A percentile compares a stretch with the other conserved stretches of the same genome.
These are phyloP conservation scores for Zhuliangozyma blackwelliae DNA, from an alignment of 1,139 yeast genomes.

Conservation along the genomic window DNA sequence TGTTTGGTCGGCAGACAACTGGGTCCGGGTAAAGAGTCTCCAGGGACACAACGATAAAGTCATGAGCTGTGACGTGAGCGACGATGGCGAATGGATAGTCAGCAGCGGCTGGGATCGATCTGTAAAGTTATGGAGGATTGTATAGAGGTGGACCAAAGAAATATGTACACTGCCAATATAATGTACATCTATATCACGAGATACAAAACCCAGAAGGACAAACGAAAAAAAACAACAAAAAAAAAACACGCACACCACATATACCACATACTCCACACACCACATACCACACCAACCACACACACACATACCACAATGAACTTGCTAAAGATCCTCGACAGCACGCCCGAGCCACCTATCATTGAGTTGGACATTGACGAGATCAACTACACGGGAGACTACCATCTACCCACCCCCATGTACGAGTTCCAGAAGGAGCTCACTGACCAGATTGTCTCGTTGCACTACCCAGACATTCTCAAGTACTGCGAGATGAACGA, in stretches of 20 bases:
- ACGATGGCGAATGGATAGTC: constrained; percentile 40
- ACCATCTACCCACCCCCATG: constrained; percentile 81
- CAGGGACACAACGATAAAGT: constrained; percentile 68
- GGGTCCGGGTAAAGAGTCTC: constrained; percentile 56
- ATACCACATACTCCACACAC: too few species aligned
- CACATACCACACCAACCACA: too few species aligned
- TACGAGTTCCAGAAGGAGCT: constrained; percentile 84
- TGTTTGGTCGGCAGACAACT: constrained; percentile 69
- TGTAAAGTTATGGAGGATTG: constrained; percentile 52
- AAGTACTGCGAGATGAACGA: constrained; percentile 74
- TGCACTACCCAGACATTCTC: constrained; percentile 86
- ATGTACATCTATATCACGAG: too few species aligned
- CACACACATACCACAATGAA: constrained; percentile 47
- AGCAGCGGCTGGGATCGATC: constrained; percentile 86
- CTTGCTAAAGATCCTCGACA: constrained; percentile 68
- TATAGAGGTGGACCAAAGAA: too few species aligned
- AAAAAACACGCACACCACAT: too few species aligned
- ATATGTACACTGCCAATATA: too few species aligned
- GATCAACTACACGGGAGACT: constrained; percentile 56
- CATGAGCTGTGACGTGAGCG: constrained; percentile 61
- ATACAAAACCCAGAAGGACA: too few species aligned
- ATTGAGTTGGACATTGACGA: constrained; percentile 47
- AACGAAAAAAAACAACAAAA: too few species aligned
- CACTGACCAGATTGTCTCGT: constrained; percentile 87
- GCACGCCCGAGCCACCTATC: constrained; percentile 80